Conservation (phyloP, 345 rosid species). For the Eucalyptus virginea region DNA sequence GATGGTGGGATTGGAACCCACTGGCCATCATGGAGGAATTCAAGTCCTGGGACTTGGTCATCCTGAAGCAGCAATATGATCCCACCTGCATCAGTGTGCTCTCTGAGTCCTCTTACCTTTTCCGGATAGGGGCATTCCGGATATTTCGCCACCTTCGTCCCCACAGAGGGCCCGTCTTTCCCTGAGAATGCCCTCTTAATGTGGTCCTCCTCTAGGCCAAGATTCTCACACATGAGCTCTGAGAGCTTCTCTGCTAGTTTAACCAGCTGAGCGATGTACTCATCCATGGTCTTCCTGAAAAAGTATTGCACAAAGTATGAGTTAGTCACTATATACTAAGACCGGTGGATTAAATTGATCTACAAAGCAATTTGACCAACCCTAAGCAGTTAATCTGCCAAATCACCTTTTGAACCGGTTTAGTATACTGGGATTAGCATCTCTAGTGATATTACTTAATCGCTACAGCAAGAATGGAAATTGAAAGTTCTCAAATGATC, state of each 20-base stretch:
- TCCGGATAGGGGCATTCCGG: slow-evolving; percentile 73
- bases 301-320: background rate
- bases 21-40: slow-evolving; percentile 57
- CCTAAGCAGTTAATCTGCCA: background rate
- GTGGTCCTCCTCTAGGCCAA: slow-evolving; percentile 35
- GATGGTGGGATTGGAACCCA: slow-evolving; percentile 73
- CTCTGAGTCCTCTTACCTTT: slow-evolving; percentile 72
- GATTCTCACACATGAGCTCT: slow-evolving; percentile 69
- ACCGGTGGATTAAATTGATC: background rate
- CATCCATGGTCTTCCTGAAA: slow-evolving; percentile 55
- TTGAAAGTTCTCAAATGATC: background rate
- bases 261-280: slow-evolving; percentile 50
- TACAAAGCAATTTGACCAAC: background rate
- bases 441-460: background rate
- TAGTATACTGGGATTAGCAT: slow-evolving; percentile 6
- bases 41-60: slow-evolving; percentile 78
- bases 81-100: slow-evolving; percentile 88
- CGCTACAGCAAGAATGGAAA: background rate
- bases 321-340: background rate
- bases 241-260: slow-evolving; percentile 57
- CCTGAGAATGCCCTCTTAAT: slow-evolving; percentile 53
- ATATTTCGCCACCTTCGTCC: slow-evolving; percentile 81
- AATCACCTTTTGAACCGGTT: background rate
- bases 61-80: slow-evolving; percentile 81
- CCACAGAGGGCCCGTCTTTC: slow-evolving; percentile 54